Conservation (phyloP, 2,329 filamentous ascomycete genomes). For the Exophiala alcalophila region DNA sequence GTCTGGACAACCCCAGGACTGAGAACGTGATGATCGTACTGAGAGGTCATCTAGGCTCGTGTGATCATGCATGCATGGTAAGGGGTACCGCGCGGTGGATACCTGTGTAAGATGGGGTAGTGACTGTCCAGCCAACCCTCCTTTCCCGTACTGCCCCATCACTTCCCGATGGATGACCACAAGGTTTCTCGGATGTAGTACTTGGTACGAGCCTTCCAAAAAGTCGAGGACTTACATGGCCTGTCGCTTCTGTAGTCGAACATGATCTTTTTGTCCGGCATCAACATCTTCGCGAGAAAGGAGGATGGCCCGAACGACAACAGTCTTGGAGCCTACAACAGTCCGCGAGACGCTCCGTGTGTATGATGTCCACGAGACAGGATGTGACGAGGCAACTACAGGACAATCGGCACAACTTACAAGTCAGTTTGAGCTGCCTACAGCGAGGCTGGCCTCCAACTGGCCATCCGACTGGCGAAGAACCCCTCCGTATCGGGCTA, state of each 20-base stretch:
- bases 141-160: neutral
- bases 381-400: slow-evolving; percentile 9
- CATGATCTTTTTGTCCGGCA: too few species aligned
- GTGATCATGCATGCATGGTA: too few species aligned
- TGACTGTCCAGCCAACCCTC: neutral
- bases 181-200: too few species aligned
- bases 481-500: slow-evolving; percentile 48
- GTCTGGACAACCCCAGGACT: too few species aligned
- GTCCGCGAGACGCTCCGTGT: slow-evolving; percentile 13
- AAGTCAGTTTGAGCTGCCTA: slow-evolving; percentile 13
- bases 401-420: neutral
- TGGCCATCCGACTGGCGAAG: slow-evolving; percentile 51
- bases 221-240: too few species aligned
- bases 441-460: slow-evolving; percentile 33
- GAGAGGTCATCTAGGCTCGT: too few species aligned
- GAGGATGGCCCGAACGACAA: slow-evolving; percentile 17
- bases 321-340: slow-evolving; percentile 11
- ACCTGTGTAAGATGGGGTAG: neutral
- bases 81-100: too few species aligned
- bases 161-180: neutral
- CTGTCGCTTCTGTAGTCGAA: neutral
- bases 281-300: slow-evolving; percentile 5
- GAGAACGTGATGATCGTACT: too few species aligned
- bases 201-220: too few species aligned
- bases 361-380: slow-evolving; percentile 19